phyloP scores from a whole-genome alignment of 768 basidiomycete species.

The Russula olivacea region DNA sequence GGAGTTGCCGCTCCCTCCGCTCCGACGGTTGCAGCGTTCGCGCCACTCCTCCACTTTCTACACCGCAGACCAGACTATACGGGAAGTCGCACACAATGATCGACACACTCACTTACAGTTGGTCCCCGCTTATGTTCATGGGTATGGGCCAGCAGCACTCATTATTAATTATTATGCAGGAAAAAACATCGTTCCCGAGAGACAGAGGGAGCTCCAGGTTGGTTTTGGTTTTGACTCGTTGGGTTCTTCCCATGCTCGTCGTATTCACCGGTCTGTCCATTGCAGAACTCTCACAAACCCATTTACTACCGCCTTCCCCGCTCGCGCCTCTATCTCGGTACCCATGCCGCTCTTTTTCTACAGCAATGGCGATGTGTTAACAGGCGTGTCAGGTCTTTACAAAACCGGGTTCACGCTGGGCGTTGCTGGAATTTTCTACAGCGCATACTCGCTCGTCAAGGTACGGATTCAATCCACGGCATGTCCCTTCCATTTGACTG shows the following conservation, averaged over 20 bases:
- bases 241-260: background rate
- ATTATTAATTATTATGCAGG: slow-evolving; percentile 35
- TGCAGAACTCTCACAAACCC: slow-evolving; percentile 40
- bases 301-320: slow-evolving; percentile 58
- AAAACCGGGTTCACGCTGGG: slow-evolving; percentile 48
- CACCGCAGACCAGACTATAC: slow-evolving; percentile 4
- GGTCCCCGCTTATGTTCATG: slow-evolving; percentile 25
- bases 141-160: background rate
- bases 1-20: slow-evolving; percentile 1
- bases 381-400: slow-evolving; percentile 43
- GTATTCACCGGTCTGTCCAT: background rate
- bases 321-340: slow-evolving; percentile 60
- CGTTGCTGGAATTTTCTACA: slow-evolving; percentile 48
- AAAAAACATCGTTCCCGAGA: slow-evolving; percentile 61
- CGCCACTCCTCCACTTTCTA: background rate
- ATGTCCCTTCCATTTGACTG: background rate
- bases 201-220: slow-evolving; percentile 65
- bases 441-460: slow-evolving; percentile 43
- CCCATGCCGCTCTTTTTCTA: slow-evolving; percentile 24
- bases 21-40: background rate
- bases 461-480: slow-evolving; percentile 24
- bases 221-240: slow-evolving; percentile 30
- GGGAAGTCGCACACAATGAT: slow-evolving; percentile 37
- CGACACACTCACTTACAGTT: slow-evolving; percentile 62
- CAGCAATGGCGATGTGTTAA: slow-evolving; percentile 3